Evolutionary conservation across 108 stramenopile species (phyloP).

Genomic region (Nannochloropsis oceanica): DNA sequence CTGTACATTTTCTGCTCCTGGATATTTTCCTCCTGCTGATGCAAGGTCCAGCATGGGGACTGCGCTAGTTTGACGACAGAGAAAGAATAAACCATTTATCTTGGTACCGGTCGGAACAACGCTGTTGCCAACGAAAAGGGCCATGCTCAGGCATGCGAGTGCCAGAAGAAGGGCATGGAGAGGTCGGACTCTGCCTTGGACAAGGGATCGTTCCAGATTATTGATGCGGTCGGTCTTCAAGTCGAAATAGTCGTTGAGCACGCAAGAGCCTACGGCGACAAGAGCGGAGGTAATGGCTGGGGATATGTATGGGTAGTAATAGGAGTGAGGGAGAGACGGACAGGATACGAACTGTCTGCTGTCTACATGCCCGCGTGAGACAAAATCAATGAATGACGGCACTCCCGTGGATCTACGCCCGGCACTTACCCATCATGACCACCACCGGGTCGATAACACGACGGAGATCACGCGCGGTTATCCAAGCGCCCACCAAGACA

Average conservation of each 20-base stretch:
- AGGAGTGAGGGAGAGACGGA: background rate
- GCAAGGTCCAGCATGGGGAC: background rate
- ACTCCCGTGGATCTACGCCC: too few relatives aligned
- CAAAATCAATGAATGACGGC: too few relatives aligned
- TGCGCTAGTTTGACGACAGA: background rate
- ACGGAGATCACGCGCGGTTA: background rate
- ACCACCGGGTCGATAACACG: background rate
- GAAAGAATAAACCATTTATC: background rate
- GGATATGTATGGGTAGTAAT: background rate
- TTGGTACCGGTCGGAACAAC: background rate
- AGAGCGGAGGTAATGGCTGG: constrained; percentile 12
- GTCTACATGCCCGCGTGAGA: too few relatives aligned
- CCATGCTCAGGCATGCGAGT: background rate
- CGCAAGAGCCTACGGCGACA: constrained; percentile 22
- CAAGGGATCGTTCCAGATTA: background rate
- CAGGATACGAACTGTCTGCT: background rate
- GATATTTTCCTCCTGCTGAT: too few relatives aligned
- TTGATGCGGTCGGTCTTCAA: constrained; percentile 14
- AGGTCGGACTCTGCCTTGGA: background rate
- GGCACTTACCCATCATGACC: background rate
- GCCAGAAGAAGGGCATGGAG: background rate
- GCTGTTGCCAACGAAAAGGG: background rate
- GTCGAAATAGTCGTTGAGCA: constrained; percentile 30
- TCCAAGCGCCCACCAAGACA: background rate
- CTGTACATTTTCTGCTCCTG: background rate